These are phyloP conservation scores for Anacardium occidentale DNA, from an alignment of 345 rosid genomes.

Conservation along the genomic window DNA sequence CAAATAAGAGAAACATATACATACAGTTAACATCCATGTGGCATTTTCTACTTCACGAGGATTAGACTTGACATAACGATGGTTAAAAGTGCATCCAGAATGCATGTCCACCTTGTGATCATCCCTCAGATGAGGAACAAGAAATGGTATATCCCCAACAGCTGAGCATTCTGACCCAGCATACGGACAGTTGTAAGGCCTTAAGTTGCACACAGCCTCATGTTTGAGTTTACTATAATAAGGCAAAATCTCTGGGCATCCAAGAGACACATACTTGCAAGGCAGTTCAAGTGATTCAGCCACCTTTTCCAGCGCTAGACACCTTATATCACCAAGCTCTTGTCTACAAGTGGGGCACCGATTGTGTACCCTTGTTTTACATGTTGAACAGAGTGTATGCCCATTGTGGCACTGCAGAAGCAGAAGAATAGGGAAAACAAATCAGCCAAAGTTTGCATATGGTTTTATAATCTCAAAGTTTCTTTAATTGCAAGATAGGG, in stretches of 20 bases:
- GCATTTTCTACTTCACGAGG: conserved; percentile 99
- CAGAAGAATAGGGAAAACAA: not conserved
- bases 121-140: conserved; percentile 86
- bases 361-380: conserved; percentile 86
- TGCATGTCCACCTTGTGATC: conserved; percentile 99
- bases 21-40: conserved; percentile 95
- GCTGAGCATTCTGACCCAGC: conserved; percentile 92
- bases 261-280: conserved; percentile 73
- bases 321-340: conserved; percentile 97
- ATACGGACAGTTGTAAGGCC: conserved; percentile 89
- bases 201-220: conserved; percentile 78
- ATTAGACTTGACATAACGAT: conserved; percentile 95
- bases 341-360: conserved; percentile 96
- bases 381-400: conserved; percentile 90
- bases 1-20: conserved; percentile 25
- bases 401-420: conserved; percentile 91
- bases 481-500: not conserved
- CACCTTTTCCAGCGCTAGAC: conserved; percentile 89
- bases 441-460: not conserved
- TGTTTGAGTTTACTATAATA: conserved; percentile 94
- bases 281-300: conserved; percentile 93
- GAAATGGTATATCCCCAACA: conserved; percentile 77
- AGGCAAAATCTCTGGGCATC: conserved; percentile 92
- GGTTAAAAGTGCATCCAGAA: conserved; percentile 93
- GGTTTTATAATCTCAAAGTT: not conserved